Evolutionary conservation across 805 yeast species (phyloP), one percentile per base, ranked within the genome.

Genomic region (Scheffersomyces lignosus): DNA sequence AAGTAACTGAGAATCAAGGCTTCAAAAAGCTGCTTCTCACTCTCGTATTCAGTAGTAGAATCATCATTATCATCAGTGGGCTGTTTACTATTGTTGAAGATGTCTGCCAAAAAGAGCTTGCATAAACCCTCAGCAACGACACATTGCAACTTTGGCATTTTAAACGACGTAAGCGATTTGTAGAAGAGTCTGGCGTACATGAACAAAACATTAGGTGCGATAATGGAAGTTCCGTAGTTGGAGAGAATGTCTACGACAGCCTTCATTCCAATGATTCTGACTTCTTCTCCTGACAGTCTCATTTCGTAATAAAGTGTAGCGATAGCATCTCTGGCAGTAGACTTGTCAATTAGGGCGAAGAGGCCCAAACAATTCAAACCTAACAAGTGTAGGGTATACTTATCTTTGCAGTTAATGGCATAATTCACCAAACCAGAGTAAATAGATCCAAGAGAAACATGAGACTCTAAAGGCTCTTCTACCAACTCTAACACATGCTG

Each of bases 61-160:
- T 47, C 52, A 14, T 43, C 50, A 3, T 43, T 47, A 4, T 31
- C 48, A 23, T 51, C 51, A 12, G 39, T 41, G 14, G 47, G 39
- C 7, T 33, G 37, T 10, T 18, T 29, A 17, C 45, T 15, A 51
- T 84, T 89, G 5, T 70, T 74, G 38, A 89, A 71, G 15, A 86
- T 74, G 45, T 85, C 95, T 12, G 91, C 84, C 36, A 93, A 67
- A 48, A 82, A 79, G 34, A 91, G 64, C 62, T 91, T 90, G 51
- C 90, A 86, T 17, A 90, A 64, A 0, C 96, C 95, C 52, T 87
- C 95, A 0, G 91, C 96, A 7, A 91, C 84, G 1, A 80, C 71
- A 0, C 91, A 81, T 56, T 87, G 96, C 14, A 88, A 71, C 18
- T 73, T 75, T 1, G 86, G 86, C 47, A 76, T 65, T 4, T 73